A percentile compares a stretch with the other conserved stretches of the same genome.
Evolutionary conservation across 352 stramenopile genomes (phyloP).

Genomic region (Elongisporangium anandrum): DNA sequence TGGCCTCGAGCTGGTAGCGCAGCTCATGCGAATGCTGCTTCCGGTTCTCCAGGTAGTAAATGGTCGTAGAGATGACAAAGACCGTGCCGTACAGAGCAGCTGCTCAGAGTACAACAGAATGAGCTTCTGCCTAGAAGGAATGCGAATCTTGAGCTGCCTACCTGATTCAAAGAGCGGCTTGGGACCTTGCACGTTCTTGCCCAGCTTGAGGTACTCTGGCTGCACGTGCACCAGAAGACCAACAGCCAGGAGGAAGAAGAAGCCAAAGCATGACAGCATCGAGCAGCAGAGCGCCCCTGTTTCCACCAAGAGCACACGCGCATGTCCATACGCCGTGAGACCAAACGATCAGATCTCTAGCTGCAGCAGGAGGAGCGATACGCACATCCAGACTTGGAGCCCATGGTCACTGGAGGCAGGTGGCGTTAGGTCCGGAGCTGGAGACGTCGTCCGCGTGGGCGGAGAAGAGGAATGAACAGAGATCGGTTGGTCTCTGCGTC

Average conservation of each 20-base stretch:
- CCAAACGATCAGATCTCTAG: not conserved
- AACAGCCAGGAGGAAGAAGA: constrained; percentile 67
- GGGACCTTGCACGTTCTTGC: constrained; percentile 59
- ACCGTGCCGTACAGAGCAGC: constrained; percentile 65
- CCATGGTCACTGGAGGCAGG: constrained; percentile 12
- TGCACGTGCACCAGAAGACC: constrained; percentile 69
- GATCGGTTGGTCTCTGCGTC: not conserved
- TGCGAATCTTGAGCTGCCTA: constrained; percentile 1
- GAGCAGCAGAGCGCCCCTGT: constrained; percentile 74
- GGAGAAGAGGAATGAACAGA: not conserved
- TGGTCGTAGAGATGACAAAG: constrained; percentile 59
- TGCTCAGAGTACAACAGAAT: constrained; percentile 1
- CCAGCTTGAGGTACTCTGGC: constrained; percentile 82
- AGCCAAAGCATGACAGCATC: constrained; percentile 66
- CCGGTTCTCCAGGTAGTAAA: constrained; percentile 69
- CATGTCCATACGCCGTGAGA: not conserved
- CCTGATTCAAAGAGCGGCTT: constrained; percentile 65
- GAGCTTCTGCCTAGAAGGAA: not conserved
- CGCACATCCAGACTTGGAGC: constrained; percentile 36
- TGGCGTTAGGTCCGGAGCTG: not conserved
- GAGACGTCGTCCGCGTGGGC: not conserved
- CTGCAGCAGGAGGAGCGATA: not conserved
- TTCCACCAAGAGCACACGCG: too few relatives aligned
- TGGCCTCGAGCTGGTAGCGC: constrained; percentile 40
- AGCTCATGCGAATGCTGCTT: constrained; percentile 29